Conservation (phyloP, 805 yeast species). For the Yamadazyma philogaea region DNA sequence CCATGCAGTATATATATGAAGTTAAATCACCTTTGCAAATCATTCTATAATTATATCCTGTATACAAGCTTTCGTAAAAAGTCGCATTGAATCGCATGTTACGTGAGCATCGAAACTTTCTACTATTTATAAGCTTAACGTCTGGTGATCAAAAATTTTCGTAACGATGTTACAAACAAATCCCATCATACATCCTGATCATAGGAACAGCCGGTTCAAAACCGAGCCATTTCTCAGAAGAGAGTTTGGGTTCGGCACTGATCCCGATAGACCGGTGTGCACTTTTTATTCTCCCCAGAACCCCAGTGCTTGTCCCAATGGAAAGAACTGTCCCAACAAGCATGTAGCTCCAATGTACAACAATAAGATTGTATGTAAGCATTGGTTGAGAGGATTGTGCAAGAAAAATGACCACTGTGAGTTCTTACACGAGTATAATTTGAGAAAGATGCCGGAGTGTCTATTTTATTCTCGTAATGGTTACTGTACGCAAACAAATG, state of each 20-base stretch:
- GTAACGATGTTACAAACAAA: constrained; percentile 33
- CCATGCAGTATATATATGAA: too few species aligned
- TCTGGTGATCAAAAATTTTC: not conserved
- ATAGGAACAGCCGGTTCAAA: constrained; percentile 42
- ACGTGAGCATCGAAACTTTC: too few species aligned
- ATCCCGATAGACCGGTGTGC: constrained; percentile 88
- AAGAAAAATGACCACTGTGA: constrained; percentile 97
- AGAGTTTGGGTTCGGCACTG: constrained; percentile 78
- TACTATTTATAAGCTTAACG: not conserved
- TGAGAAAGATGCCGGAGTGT: constrained; percentile 96
- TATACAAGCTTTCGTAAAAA: too few species aligned
- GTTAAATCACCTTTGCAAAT: too few species aligned
- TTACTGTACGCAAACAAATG: constrained; percentile 88
- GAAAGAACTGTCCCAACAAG: constrained; percentile 80
- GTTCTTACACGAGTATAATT: constrained; percentile 89
- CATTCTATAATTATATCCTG: not conserved
- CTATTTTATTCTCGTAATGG: constrained; percentile 79
- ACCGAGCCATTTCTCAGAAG: constrained; percentile 81
- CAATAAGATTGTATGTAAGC: constrained; percentile 84
- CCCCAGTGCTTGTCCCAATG: constrained; percentile 77
- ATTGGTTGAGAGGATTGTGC: constrained; percentile 96
- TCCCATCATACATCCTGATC: constrained; percentile 41
- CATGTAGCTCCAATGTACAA: constrained; percentile 59
- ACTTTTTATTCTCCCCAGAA: constrained; percentile 56
- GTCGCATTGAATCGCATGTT: too few species aligned